Base-by-base conservation (phyloP, 257 asterid genomes). In the Solanum phureja region DNA sequence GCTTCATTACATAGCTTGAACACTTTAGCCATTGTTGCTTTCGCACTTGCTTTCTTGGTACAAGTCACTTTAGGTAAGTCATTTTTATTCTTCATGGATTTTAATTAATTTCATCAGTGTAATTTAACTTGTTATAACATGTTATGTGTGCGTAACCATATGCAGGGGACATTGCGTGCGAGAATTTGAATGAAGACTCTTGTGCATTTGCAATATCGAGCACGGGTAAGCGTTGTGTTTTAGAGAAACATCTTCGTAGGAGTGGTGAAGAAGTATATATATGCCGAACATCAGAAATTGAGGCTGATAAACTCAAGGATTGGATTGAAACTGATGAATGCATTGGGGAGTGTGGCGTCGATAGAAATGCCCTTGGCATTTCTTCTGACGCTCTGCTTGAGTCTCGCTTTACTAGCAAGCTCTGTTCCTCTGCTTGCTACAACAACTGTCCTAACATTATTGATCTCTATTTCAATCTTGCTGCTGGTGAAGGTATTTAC, bases 401-500 rank as follows among this genome's bases (percentile, higher is more conserved):
- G 11, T 82, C 93, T 87, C 90, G 52, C 1, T 95, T 96, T 62
- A 90, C 92, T 24, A 88, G 62, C 2, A 92, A 91, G 84, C 94
- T 96, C 35, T 96, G 99, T 93, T 95, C 99, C 31, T 19, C 90
- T 16, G 87, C 87, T 12, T 96, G 99, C 92, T 95, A 93, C 34
- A 40, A 3, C 16, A 74, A 18, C 68, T 96, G 99, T 90, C 97
- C 96, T 12, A 96, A 94, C 90, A 83, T 96, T 24, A 90, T 93
- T 35, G 98, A 96, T 82, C 96, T 95, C 86, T 95, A 93, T 93
- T 95, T 95, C 96, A 95, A 92, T 87, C 98, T 95, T 38, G 98
- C 98, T 23, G 96, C 95, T 5, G 96, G 95, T 4, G 98, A 94
- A 94, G 97, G 96, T 93, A 88, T 5, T 34, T 31, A 68, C 37